Evolutionary conservation across 176 grass and related monocot genomes (phyloP).

Genomic region (Echinochloa phyllopogon): DNA sequence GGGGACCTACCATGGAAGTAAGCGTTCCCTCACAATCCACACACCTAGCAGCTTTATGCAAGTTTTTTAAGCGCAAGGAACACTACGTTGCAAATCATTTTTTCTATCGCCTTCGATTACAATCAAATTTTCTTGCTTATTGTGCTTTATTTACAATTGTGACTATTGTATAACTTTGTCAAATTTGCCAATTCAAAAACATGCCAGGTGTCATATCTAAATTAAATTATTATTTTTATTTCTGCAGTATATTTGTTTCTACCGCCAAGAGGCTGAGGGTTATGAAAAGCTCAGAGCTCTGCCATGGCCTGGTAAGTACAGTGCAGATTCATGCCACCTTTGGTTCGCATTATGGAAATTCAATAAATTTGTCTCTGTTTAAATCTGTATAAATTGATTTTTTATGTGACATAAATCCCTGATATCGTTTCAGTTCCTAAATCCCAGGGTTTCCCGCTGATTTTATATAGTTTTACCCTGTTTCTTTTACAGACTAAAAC

Average conservation of each 20-base stretch:
- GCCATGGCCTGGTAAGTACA: constrained; percentile 42
- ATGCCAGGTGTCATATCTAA: neutral
- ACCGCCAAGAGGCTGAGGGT: constrained; percentile 78
- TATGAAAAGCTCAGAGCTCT: constrained; percentile 72
- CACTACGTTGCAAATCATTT: neutral
- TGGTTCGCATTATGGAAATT: neutral
- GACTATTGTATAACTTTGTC: neutral
- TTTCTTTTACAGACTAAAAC: constrained; percentile 34
- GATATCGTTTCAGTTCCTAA: neutral
- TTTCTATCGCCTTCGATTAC: neutral
- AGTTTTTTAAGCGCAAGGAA: neutral
- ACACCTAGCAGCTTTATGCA: neutral
- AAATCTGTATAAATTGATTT: neutral
- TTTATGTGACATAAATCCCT: neutral
- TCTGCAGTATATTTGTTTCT: constrained; percentile 68
- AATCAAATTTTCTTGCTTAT: neutral
- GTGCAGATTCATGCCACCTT: neutral
- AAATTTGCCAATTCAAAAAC: neutral
- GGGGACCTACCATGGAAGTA: constrained; percentile 86
- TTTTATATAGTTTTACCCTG: neutral
- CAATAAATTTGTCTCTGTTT: neutral
- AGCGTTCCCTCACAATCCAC: constrained; percentile 21
- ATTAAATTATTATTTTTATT: constrained; percentile 23
- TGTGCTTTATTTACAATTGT: neutral
- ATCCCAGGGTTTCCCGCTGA: neutral